Evolutionary conservation across 2,329 filamentous ascomycete species (phyloP), one percentile per base, ranked within the genome.

Genomic region (Neospermospora avenae): DNA sequence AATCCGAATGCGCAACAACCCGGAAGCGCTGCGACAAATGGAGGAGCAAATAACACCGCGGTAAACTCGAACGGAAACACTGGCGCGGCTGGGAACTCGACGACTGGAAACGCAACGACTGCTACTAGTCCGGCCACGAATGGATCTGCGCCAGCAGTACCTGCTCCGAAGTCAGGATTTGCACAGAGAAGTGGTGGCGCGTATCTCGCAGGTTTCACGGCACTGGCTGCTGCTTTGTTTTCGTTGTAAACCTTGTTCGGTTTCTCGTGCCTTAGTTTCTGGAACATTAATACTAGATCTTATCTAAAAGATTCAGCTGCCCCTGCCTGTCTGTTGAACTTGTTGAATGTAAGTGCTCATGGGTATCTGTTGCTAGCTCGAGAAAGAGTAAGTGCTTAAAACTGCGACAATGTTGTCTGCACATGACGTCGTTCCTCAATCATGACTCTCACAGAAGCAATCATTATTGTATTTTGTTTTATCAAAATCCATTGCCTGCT

Each of bases 141-240:
- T 18, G 20, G 28, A 13, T 37, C 31, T 22, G 13, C 28, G 1
- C 28, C 41, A 56, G 16, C 28, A 31, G 28, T 5, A 31, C 28
- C 28, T 18, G 25, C 54, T 31, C 39, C 39, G 8, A 39, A 34
- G 5, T 28, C 45, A 11, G 55, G 35, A 18, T 22, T 49, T 18
- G 35, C 35, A 22, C 4, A 34, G 45, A 52, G 34, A 14, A 10
- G 45, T 28, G 37, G 46, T 11, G 55, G 45, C 11, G 55, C 31
- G 2, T 48, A 48, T 34, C 24, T 51, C 24, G 55, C 55, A 8
- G 55, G 45, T 14, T 35, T 58, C 20, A 20, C 39, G 42, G 55
- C 55, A 45, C 48, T 51, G 28, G 55, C 46, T 41, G 55, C 55
- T 51, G 55, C 45, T 34, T 41, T 58, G n/a, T 39, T 49, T 44